These are phyloP conservation scores for Rhazya stricta DNA, from an alignment of 257 asterid genomes.

Conservation along the genomic window DNA sequence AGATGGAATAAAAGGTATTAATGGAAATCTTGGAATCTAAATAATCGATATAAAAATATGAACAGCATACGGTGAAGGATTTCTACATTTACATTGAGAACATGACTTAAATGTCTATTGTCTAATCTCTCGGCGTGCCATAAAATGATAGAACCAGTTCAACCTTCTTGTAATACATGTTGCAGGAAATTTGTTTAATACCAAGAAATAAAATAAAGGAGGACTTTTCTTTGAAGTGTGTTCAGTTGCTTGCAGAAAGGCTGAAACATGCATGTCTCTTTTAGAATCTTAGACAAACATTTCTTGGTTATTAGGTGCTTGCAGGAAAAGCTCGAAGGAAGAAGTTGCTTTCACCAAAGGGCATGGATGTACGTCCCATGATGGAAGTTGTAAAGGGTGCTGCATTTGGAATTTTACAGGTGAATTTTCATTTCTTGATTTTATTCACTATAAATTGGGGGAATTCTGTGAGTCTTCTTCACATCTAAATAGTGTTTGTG, in stretches of 20 bases:
- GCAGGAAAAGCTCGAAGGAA: conserved; percentile 91
- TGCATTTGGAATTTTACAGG: conserved; percentile 90
- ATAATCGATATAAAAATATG: background rate
- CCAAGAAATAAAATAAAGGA: background rate
- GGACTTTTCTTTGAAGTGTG: background rate
- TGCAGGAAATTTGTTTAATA: background rate
- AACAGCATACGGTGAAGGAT: background rate
- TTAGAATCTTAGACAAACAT: conserved; percentile 2
- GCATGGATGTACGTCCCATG: conserved; percentile 98
- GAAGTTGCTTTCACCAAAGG: conserved; percentile 90
- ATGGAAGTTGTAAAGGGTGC: conserved; percentile 99
- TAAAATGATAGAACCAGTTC: background rate
- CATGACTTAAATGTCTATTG: background rate
- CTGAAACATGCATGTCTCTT: background rate
- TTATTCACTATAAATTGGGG: background rate
- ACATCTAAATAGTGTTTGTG: conserved; percentile 2
- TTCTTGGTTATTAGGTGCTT: conserved; percentile 58
- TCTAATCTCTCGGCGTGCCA: background rate
- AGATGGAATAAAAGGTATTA: background rate
- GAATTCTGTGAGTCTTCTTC: background rate
- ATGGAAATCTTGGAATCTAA: background rate
- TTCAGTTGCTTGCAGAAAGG: background rate
- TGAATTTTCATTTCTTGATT: conserved; percentile 16
- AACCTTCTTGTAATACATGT: background rate
- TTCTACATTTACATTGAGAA: background rate